Conservation (phyloP, 371 early-diverging fungal genomes). For the Mortierella sp. region DNA sequence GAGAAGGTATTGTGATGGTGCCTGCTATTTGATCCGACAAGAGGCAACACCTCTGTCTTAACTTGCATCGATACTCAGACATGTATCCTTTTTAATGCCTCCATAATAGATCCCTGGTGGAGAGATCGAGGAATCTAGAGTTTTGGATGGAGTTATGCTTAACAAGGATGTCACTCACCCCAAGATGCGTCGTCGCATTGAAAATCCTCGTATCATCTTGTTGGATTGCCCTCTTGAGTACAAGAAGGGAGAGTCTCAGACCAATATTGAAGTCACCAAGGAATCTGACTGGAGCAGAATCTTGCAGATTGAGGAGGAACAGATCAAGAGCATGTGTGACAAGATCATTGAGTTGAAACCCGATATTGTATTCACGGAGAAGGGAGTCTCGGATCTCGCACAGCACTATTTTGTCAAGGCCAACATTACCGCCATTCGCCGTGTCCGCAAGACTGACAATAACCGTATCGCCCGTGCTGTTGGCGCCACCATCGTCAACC, state of each 20-base stretch:
- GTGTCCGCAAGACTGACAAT: conserved; percentile 99
- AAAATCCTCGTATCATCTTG: conserved; percentile 98
- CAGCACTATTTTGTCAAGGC: conserved; percentile 98
- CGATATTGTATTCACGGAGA: conserved; percentile 99
- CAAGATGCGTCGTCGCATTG: conserved; percentile 99
- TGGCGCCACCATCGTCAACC: conserved; percentile 98
- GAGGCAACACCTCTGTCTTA: not conserved
- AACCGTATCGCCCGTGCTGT: conserved; percentile 98
- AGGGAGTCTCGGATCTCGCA: conserved; percentile 99
- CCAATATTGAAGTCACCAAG: conserved; percentile 98
- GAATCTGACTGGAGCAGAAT: conserved; percentile 97
- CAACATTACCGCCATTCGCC: conserved; percentile 98
- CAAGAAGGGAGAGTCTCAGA: conserved; percentile 99
- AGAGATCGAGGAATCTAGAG: conserved; percentile 95
- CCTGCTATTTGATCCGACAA: not conserved
- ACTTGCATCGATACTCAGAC: not conserved
- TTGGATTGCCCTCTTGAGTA: conserved; percentile 99
- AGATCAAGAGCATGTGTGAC: conserved; percentile 97
- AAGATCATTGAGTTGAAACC: conserved; percentile 97
- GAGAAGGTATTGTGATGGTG: conserved; percentile 88
- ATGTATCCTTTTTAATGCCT: not conserved
- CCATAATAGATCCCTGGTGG: conserved; percentile 94
- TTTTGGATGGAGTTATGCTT: conserved; percentile 99
- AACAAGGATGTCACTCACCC: conserved; percentile 99
- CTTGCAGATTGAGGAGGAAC: conserved; percentile 99